Evolutionary conservation across 495 filamentous ascomycete species (phyloP).

Genomic region (Echria macrotheca): DNA sequence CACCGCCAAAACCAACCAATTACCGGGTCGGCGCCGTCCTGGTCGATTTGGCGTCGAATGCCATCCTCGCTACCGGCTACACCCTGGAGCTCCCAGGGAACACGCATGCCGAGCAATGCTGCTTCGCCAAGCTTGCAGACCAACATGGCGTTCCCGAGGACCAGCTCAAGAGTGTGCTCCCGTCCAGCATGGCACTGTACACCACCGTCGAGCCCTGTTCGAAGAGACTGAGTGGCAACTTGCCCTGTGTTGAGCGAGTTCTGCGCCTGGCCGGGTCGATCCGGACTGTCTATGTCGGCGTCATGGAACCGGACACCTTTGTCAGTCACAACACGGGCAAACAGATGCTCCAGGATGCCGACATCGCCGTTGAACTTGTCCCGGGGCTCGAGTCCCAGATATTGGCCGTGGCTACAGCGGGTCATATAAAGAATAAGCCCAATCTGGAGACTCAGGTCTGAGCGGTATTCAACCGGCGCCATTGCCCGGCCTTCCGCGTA

Average conservation of each 20-base stretch:
- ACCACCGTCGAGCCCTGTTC: constrained; percentile 95
- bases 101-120: constrained; percentile 93
- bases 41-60: constrained; percentile 51
- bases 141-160: constrained; percentile 48
- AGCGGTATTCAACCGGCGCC: constrained; percentile 3
- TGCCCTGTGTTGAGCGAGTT: constrained; percentile 78
- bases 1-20: constrained; percentile 81
- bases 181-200: constrained; percentile 61
- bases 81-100: constrained; percentile 88
- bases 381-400: constrained; percentile 77
- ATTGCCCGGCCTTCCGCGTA: neutral
- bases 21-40: constrained; percentile 89
- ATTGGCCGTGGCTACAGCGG: constrained; percentile 70
- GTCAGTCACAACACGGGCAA: constrained; percentile 74
- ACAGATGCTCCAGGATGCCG: constrained; percentile 60
- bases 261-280: constrained; percentile 57
- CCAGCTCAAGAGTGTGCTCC: constrained; percentile 50
- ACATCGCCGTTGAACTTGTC: constrained; percentile 68
- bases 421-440: constrained; percentile 45
- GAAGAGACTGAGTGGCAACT: constrained; percentile 72
- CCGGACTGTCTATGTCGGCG: constrained; percentile 77
- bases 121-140: constrained; percentile 68
- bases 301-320: constrained; percentile 84
- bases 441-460: constrained; percentile 1
- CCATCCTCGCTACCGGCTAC: constrained; percentile 78